Evolutionary conservation across 2,329 filamentous ascomycete genomes (phyloP).

Genomic region (Cryphonectria radicalis): DNA sequence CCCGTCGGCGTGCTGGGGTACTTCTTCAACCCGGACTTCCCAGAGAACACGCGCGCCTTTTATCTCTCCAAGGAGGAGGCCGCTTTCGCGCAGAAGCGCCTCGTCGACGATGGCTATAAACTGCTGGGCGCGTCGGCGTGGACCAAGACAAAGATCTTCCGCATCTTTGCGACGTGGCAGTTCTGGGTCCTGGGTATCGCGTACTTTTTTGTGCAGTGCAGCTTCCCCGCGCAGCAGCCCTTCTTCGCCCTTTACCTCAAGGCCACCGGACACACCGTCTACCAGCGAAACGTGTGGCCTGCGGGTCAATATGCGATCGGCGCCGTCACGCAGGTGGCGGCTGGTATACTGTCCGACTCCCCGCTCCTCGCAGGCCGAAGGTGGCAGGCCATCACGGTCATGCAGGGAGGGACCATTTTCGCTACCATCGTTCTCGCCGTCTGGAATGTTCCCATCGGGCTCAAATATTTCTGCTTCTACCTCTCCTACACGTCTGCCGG

Average conservation of each 20-base stretch:
- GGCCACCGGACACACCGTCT: conserved; percentile 13
- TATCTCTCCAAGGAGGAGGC: conserved; percentile 23
- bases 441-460: conserved; percentile 23
- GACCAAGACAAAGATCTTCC: conserved; percentile 20
- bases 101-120: conserved; percentile 23
- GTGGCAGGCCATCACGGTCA: conserved; percentile 28
- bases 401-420: conserved; percentile 30
- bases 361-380: conserved; percentile 25
- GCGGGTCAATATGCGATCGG: conserved; percentile 27
- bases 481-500: conserved; percentile 28
- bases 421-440: conserved; percentile 24
- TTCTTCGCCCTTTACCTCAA: conserved; percentile 26
- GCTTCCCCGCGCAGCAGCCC: conserved; percentile 26
- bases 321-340: conserved; percentile 21
- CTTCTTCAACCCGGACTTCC: conserved; percentile 29
- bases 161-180: conserved; percentile 21
- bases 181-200: conserved; percentile 25
- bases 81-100: conserved; percentile 21
- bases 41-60: conserved; percentile 26
- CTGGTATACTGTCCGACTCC: conserved; percentile 30
- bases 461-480: conserved; percentile 32
- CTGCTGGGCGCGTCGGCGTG: conserved; percentile 21
- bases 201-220: conserved; percentile 31
- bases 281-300: conserved; percentile 27
- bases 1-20: conserved; percentile 31